Percentiles rank a stretch among this genome's conserved stretches.
These are phyloP conservation scores for Entomortierella chlamydospora DNA, from an alignment of 192 early-diverging fungal genomes.

Conservation along the genomic window DNA sequence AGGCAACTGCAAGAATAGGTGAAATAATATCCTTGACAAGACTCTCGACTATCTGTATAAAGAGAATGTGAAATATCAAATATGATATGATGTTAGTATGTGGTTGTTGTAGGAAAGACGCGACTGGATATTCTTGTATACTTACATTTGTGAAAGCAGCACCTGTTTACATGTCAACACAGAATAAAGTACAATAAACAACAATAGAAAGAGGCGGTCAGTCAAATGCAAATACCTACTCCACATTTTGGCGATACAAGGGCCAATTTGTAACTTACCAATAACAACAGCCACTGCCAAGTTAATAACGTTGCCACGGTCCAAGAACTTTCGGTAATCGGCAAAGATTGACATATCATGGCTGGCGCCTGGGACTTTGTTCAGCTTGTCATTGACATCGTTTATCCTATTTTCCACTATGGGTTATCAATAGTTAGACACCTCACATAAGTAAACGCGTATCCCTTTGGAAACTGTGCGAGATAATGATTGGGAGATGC, in stretches of 20 bases:
- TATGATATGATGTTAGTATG: too few species aligned
- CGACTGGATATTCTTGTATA: neutral
- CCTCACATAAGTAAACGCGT: neutral
- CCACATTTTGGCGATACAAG: too few species aligned
- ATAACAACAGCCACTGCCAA: constrained; percentile 76
- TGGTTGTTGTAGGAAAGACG: neutral
- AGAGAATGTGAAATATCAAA: too few species aligned
- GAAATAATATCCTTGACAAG: constrained; percentile 63
- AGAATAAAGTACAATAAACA: too few species aligned
- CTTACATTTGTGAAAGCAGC: constrained; percentile 61
- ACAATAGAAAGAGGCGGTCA: too few species aligned
- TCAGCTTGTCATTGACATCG: constrained; percentile 34
- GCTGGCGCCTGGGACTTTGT: constrained; percentile 46
- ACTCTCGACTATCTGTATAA: constrained; percentile 46
- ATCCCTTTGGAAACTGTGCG: too few species aligned
- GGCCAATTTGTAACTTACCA: too few species aligned
- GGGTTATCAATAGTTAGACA: neutral
- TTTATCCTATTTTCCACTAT: constrained; percentile 35
- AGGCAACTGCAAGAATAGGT: constrained; percentile 68
- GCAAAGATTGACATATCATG: constrained; percentile 58
- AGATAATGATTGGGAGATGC: neutral
- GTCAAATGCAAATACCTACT: too few species aligned
- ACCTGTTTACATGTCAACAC: constrained; percentile 9
- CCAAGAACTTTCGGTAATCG: constrained; percentile 66
- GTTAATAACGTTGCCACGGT: constrained; percentile 69